Evolutionary conservation across 352 stramenopile species (phyloP).

Genomic region (Globisporangium carolinianum): DNA sequence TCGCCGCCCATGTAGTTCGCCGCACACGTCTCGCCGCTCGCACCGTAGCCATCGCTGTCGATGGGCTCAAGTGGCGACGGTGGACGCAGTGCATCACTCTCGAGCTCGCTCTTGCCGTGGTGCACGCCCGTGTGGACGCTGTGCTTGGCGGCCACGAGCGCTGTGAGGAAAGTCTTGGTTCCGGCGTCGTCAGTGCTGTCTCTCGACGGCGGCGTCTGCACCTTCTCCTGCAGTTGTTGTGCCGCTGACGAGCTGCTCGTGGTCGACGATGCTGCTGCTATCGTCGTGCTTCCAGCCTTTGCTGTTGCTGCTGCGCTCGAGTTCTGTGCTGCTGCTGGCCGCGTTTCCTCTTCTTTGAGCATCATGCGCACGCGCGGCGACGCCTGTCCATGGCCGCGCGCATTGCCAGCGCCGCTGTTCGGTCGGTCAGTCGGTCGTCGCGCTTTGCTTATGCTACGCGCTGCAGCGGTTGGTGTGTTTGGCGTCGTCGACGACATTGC

Average conservation of each 20-base stretch:
- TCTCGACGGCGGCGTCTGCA: neutral
- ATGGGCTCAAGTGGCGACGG: slow-evolving; percentile 53
- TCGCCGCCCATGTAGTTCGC: slow-evolving; percentile 58
- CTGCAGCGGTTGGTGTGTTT: neutral
- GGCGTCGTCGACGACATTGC: slow-evolving; percentile 1
- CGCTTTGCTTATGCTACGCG: slow-evolving; percentile 10
- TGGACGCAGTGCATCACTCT: slow-evolving; percentile 22
- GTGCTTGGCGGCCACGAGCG: slow-evolving; percentile 22
- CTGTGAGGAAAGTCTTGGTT: slow-evolving; percentile 43
- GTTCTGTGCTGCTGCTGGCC: neutral
- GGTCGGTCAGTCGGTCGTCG: slow-evolving; percentile 18
- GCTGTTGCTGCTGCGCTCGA: neutral
- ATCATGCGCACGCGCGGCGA: slow-evolving; percentile 19
- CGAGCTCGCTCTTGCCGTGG: neutral
- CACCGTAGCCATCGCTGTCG: slow-evolving; percentile 19
- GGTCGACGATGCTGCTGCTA: neutral
- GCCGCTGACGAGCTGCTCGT: neutral
- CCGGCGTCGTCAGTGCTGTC: neutral
- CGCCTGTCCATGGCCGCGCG: neutral
- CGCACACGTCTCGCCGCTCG: slow-evolving; percentile 14
- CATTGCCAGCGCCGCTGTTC: neutral
- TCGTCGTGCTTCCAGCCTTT: neutral
- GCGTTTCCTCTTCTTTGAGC: slow-evolving; percentile 13
- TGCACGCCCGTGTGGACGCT: neutral
- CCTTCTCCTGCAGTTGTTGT: neutral